A percentile compares a stretch with the other conserved stretches of the same genome.
Conservation (phyloP, 208 protist genomes). For the Acanthamoeba sp. region DNA sequence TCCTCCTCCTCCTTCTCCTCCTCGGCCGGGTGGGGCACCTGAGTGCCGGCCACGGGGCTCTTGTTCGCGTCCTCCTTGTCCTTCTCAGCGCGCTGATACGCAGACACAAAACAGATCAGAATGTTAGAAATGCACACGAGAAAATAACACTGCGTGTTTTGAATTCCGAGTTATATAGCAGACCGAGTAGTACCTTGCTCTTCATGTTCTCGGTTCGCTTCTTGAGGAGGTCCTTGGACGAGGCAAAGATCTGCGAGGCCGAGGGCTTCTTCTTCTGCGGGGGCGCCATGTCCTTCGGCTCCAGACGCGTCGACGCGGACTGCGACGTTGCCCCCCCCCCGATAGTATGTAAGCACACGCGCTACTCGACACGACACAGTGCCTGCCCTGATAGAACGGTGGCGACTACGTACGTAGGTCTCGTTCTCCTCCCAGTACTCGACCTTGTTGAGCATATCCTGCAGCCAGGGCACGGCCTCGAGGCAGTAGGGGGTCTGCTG, state of each 20-base stretch:
- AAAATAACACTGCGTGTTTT: too few species aligned
- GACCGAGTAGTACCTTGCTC: background rate
- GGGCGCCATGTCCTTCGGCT: slow-evolving; percentile 64
- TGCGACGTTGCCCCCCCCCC: too few species aligned
- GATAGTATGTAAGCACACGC: too few species aligned
- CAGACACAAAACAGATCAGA: too few species aligned
- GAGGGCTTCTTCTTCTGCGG: slow-evolving; percentile 57
- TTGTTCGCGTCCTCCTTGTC: background rate
- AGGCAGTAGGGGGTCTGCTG: slow-evolving; percentile 74
- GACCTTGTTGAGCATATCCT: slow-evolving; percentile 21
- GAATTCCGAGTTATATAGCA: too few species aligned
- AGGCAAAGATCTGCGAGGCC: slow-evolving; percentile 40
- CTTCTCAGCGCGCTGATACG: background rate
- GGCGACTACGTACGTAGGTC: slow-evolving; percentile 14
- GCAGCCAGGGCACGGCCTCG: slow-evolving; percentile 16
- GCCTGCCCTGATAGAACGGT: background rate
- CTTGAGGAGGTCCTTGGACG: slow-evolving; percentile 33
- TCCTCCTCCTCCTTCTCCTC: slow-evolving; percentile 33
- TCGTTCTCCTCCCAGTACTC: slow-evolving; percentile 70
- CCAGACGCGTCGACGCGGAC: slow-evolving; percentile 56
- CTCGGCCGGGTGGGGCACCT: background rate
- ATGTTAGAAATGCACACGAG: too few species aligned
- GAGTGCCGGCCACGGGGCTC: background rate
- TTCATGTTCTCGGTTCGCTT: background rate
- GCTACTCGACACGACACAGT: too few species aligned